A percentile compares a stretch with the other conserved stretches of the same genome.
Evolutionary conservation across 1,139 yeast species (phyloP).

Genomic region (Hemisphaericaspora subhashii): DNA sequence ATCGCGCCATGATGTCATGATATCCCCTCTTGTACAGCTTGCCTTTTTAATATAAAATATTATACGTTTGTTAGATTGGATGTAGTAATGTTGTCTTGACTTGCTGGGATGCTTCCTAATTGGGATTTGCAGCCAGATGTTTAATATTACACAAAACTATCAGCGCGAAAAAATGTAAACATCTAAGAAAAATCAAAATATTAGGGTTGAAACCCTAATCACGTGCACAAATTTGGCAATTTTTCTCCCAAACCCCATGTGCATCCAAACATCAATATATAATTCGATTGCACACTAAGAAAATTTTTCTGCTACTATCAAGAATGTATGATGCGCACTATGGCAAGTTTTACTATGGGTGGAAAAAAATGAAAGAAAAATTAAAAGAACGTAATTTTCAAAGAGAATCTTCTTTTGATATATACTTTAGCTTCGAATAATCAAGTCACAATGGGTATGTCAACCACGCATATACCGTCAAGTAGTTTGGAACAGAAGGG

Average conservation of each 20-base stretch:
- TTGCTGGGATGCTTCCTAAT: constrained; percentile 2
- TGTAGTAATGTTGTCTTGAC: neutral
- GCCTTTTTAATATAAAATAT: constrained; percentile 1
- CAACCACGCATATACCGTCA: constrained; percentile 3
- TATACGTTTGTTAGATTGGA: neutral
- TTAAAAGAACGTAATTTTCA: constrained; percentile 4
- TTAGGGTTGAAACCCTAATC: constrained; percentile 9
- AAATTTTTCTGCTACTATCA: neutral
- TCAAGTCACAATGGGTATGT: constrained; percentile 33
- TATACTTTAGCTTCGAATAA: constrained; percentile 14
- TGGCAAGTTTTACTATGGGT: neutral
- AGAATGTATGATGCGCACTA: neutral
- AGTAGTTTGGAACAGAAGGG: neutral
- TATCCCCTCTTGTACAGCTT: neutral
- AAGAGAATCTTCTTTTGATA: constrained; percentile 4
- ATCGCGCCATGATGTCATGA: neutral
- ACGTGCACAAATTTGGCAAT: too few relatives aligned
- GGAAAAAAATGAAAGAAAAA: constrained; percentile 6
- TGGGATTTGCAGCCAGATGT: constrained; percentile 7
- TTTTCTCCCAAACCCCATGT: neutral
- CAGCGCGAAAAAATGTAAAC: neutral
- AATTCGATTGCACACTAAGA: neutral
- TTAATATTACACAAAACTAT: neutral
- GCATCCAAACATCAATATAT: constrained; percentile 6
- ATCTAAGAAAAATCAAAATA: constrained; percentile 1